Percentiles rank a stretch among this genome's conserved stretches.
These are phyloP conservation scores for Neostapfia colusana DNA, from an alignment of 176 grass and related monocot species.

Conservation along the genomic window DNA sequence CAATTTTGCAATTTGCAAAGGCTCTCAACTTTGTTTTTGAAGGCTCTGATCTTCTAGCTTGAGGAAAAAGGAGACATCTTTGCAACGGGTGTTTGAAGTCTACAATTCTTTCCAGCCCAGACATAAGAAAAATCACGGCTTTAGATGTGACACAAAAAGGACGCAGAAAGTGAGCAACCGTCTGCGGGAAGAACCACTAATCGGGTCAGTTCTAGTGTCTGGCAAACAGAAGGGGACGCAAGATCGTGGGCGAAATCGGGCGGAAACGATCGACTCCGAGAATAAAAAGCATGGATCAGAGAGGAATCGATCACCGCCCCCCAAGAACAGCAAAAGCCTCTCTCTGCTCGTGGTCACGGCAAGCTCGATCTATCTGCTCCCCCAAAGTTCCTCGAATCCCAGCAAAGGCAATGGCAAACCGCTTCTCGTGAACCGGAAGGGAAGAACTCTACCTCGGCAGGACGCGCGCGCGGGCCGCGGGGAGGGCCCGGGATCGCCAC, in stretches of 20 bases:
- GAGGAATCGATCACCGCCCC: neutral
- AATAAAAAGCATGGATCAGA: neutral
- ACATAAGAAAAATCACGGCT: neutral
- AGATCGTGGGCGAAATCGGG: conserved; percentile 11
- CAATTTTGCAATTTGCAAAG: neutral
- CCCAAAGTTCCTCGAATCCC: neutral
- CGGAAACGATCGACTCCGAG: neutral
- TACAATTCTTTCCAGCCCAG: neutral
- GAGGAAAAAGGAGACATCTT: neutral
- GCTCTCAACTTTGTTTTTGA: neutral
- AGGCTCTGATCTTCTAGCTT: too few relatives aligned
- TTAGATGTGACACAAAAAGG: neutral
- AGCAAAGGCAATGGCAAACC: neutral
- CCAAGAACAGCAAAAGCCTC: neutral
- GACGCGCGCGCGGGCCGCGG: too few relatives aligned
- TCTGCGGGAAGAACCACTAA: neutral
- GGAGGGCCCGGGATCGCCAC: neutral
- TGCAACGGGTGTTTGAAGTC: neutral
- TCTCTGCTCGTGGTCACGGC: neutral
- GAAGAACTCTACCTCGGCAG: conserved; percentile 28
- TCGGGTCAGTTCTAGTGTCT: neutral
- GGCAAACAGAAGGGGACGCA: neutral
- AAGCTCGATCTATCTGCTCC: neutral
- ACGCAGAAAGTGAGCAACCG: neutral
- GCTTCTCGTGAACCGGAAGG: neutral